phyloP scores from a whole-genome alignment of 805 yeast genomes.

The Wickerhamiella occidentalis region DNA sequence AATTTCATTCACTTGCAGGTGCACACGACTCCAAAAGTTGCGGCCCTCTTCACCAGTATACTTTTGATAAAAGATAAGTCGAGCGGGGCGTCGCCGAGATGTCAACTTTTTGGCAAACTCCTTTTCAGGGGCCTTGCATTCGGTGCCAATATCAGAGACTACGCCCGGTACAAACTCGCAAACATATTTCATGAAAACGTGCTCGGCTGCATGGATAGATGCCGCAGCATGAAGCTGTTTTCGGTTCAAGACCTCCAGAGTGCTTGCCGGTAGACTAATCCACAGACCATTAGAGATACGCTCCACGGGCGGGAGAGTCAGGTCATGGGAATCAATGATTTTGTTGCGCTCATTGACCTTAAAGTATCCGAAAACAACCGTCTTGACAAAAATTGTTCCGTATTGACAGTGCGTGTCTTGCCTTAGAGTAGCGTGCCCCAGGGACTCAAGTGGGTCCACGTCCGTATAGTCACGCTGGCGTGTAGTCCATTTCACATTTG shows the following conservation, averaged over 20 bases:
- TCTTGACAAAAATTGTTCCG: conserved; percentile 63
- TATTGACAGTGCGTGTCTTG: conserved; percentile 32
- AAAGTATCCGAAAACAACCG: conserved; percentile 83
- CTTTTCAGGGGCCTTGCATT: conserved; percentile 95
- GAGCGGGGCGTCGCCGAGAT: conserved; percentile 66
- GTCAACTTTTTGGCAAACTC: conserved; percentile 76
- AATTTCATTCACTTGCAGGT: conserved; percentile 61
- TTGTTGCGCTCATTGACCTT: conserved; percentile 65
- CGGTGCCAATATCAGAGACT: conserved; percentile 61
- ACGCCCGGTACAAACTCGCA: conserved; percentile 66
- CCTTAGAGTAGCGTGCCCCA: conserved; percentile 13
- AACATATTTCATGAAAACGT: conserved; percentile 66
- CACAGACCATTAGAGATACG: conserved; percentile 71
- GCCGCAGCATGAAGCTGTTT: conserved; percentile 67
- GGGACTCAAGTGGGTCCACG: conserved; percentile 56
- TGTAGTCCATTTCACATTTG: conserved; percentile 89
- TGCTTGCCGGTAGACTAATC: conserved; percentile 70
- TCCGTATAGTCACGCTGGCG: conserved; percentile 86
- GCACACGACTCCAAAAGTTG: conserved; percentile 64
- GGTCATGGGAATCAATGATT: conserved; percentile 89
- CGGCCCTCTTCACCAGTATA: conserved; percentile 64
- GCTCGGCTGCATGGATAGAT: conserved; percentile 95
- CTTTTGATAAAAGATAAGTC: conserved; percentile 73
- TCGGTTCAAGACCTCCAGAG: conserved; percentile 43
- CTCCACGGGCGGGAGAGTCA: conserved; percentile 70